Conservation (phyloP, 805 yeast genomes). For the Sugiyamaella valdiviana region DNA sequence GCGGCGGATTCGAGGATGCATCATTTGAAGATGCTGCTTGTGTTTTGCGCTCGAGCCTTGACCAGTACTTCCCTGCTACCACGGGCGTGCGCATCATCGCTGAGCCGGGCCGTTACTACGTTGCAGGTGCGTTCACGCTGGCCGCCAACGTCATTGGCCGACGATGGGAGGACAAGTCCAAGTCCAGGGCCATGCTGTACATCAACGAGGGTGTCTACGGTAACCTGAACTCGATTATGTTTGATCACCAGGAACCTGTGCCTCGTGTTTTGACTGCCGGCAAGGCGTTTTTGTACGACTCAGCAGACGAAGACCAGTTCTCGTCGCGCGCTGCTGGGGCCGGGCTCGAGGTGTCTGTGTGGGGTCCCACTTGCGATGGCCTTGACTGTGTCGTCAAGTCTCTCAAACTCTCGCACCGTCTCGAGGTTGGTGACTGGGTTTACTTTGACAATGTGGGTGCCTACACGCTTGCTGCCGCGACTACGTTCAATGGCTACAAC, state of each 20-base stretch:
- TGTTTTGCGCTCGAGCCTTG: slow-evolving; percentile 51
- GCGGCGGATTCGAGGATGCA: slow-evolving; percentile 80
- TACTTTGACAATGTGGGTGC: slow-evolving; percentile 83
- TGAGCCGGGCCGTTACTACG: slow-evolving; percentile 91
- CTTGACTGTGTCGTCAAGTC: slow-evolving; percentile 68
- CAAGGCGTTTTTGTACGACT: slow-evolving; percentile 39
- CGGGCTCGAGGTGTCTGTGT: slow-evolving; percentile 48
- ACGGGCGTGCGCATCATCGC: slow-evolving; percentile 57
- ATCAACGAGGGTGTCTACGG: slow-evolving; percentile 95
- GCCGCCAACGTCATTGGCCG: slow-evolving; percentile 84
- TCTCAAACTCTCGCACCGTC: slow-evolving; percentile 49
- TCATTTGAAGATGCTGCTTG: slow-evolving; percentile 52
- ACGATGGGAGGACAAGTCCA: slow-evolving; percentile 40
- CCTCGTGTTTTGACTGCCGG: slow-evolving; percentile 60
- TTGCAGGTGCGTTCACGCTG: slow-evolving; percentile 76
- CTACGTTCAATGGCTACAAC: slow-evolving; percentile 84
- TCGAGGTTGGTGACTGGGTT: slow-evolving; percentile 87
- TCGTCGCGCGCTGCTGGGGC: slow-evolving; percentile 6
- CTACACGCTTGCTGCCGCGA: slow-evolving; percentile 87
- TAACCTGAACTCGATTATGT: slow-evolving; percentile 86
- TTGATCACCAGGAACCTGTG: slow-evolving; percentile 79
- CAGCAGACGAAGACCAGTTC: slow-evolving; percentile 5
- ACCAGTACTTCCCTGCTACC: slow-evolving; percentile 49
- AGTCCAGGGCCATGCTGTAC: slow-evolving; percentile 61
- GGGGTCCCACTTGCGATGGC: slow-evolving; percentile 99